Evolutionary conservation across 495 filamentous ascomycete genomes (phyloP).

Genomic region (Articulospora tetracladia): DNA sequence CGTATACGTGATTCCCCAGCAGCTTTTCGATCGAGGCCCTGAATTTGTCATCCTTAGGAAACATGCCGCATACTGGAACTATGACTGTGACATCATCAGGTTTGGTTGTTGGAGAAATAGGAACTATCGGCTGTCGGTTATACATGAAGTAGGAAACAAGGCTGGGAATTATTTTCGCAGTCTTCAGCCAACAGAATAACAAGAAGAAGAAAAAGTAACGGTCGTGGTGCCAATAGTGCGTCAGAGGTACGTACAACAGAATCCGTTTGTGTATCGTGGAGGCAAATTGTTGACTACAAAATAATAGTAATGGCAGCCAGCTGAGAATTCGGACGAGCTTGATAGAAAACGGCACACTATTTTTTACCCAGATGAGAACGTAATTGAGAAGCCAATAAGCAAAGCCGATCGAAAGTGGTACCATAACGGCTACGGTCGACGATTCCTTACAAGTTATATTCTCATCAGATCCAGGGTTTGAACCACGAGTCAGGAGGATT

Average conservation of each 20-base stretch:
- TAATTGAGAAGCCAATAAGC: background rate
- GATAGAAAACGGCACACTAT: background rate
- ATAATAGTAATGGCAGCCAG: background rate
- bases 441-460: too few species aligned
- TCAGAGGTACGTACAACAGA: background rate
- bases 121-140: constrained; percentile 31
- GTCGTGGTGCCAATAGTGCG: background rate
- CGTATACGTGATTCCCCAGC: constrained; percentile 28
- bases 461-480: too few species aligned
- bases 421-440: too few species aligned
- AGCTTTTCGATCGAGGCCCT: constrained; percentile 29
- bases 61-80: constrained; percentile 40
- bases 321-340: background rate
- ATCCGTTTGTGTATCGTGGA: background rate
- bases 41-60: constrained; percentile 25
- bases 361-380: background rate
- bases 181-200: constrained; percentile 7
- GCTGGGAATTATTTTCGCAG: constrained; percentile 41
- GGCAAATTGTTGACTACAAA: background rate
- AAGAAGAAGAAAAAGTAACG: constrained; percentile 3
- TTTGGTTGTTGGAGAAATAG: constrained; percentile 29
- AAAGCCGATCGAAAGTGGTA: background rate
- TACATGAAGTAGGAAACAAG: constrained; percentile 42
- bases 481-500: too few species aligned
- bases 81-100: constrained; percentile 50